phyloP scores from a whole-genome alignment of 1,284 basidiomycete species.

The Marasmius sp. region DNA sequence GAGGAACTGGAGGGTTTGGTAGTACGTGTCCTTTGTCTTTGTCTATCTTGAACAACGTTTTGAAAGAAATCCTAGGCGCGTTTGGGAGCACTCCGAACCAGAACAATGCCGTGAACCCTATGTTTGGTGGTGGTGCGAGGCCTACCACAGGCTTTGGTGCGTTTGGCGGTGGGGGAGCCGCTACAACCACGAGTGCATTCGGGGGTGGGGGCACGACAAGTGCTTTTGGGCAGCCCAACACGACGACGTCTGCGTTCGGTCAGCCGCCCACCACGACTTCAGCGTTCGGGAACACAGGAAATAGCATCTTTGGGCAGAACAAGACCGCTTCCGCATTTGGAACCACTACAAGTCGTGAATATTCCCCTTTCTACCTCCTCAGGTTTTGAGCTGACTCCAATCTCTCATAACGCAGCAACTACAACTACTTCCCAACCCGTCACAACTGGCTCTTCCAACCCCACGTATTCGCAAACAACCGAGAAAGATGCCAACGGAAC shows the following conservation, averaged over 20 bases:
- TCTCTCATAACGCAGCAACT: neutral
- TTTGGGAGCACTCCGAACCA: constrained; percentile 50
- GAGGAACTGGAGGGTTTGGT: constrained; percentile 51
- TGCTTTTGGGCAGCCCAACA: constrained; percentile 39
- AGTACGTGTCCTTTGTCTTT: constrained; percentile 27
- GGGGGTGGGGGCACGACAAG: constrained; percentile 35
- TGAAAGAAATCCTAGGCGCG: constrained; percentile 41
- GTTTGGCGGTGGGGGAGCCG: constrained; percentile 50
- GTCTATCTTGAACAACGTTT: constrained; percentile 16
- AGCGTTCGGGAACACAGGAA: constrained; percentile 11
- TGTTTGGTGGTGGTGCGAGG: constrained; percentile 65
- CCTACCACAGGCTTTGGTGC: constrained; percentile 69
- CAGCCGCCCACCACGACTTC: constrained; percentile 22
- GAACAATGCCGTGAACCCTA: constrained; percentile 39
- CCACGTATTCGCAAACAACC: constrained; percentile 33
- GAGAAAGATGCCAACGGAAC: constrained; percentile 39
- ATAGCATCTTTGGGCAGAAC: constrained; percentile 12
- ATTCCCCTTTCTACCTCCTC: neutral
- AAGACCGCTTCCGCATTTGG: constrained; percentile 13
- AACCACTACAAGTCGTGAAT: constrained; percentile 14
- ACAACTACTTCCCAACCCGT: constrained; percentile 29
- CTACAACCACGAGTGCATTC: constrained; percentile 44
- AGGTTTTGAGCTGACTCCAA: neutral
- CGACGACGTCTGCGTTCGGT: constrained; percentile 36
- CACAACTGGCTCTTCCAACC: constrained; percentile 39